Base-by-base conservation (phyloP, 2,329 filamentous ascomycete genomes). In the Amauroascus verrucosus region DNA sequence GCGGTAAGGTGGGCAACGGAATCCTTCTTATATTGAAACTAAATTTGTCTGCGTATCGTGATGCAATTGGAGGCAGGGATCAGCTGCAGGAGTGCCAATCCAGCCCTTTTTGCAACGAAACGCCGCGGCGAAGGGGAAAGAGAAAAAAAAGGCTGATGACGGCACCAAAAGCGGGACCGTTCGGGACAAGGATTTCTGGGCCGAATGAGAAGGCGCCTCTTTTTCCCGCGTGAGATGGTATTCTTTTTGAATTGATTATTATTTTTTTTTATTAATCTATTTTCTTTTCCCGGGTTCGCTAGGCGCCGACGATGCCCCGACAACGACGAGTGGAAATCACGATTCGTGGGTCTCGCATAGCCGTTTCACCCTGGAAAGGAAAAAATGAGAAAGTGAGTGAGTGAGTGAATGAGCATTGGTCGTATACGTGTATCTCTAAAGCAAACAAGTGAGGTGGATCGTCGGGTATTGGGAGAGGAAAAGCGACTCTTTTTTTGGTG, bases 321-420 rank as follows among this genome's bases (percentile, higher is more conserved):
- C 47, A 37, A 56, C 46, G 28, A 50, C 37, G 33, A 54, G 32
- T 56, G 51, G 24, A 28, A 18, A 13, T 33, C 32, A 33, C 47
- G 51, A 51, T 51, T 54, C 51, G 55, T 40, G 51, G 48, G 48
- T 47, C 55, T 56, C 48, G 48, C 55, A 56, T 56, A 51, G 52
- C 52, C 51, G 43, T 48, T 48, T 38, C 32, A 46, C 18, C 24
- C 35, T 3, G 26, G 8, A 3, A 26, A 20, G 22, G n/a, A 26
- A 22, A n/a, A 22, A 16, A 6, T 7, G 6, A 45, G 24, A 45
- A 8, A 16, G 35, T 18, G 35, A 41, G 38, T 24, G 2, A 20
- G 24, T 30, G 24, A 13, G 38, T 37, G 37, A n/a, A 22, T 14
- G 26, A 4, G 24, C 6, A 18, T 22, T 26, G 11, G 22, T n/a